Evolutionary conservation across 1,139 yeast species (phyloP).

Genomic region (Eremothecium gossypii): DNA sequence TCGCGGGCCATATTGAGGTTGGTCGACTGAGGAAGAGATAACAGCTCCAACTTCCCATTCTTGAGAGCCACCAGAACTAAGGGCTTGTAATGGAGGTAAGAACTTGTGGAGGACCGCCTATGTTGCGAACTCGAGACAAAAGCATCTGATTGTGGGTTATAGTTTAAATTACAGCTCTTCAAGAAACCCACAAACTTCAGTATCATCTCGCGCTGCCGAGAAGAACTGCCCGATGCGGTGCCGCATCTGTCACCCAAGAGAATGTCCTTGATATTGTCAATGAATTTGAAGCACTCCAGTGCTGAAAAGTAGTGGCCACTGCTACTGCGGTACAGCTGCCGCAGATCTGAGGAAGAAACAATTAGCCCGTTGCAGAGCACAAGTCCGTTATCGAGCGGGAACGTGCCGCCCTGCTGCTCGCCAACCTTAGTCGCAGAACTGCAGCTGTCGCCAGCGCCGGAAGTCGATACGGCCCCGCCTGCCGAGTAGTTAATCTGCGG

Average conservation of each 20-base stretch:
- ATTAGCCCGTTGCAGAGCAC: conserved; percentile 18
- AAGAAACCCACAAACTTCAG: conserved; percentile 17
- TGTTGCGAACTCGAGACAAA: conserved; percentile 11
- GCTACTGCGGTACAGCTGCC: conserved; percentile 20
- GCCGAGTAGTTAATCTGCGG: conserved; percentile 5
- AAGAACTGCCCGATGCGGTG: conserved; percentile 1
- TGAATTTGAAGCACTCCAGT: conserved; percentile 18
- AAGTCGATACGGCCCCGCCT: background rate
- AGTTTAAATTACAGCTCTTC: conserved; percentile 19
- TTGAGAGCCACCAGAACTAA: conserved; percentile 74
- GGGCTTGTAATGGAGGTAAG: conserved; percentile 31
- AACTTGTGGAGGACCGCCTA: conserved; percentile 13
- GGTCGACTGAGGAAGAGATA: conserved; percentile 51
- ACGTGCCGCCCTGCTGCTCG: conserved; percentile 10
- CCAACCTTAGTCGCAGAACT: conserved; percentile 1
- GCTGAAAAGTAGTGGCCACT: conserved; percentile 27
- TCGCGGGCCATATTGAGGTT: conserved; percentile 50
- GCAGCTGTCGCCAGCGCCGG: background rate
- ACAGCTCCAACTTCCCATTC: conserved; percentile 78
- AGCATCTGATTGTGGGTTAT: conserved; percentile 12
- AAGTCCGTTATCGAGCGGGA: conserved; percentile 22
- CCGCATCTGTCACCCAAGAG: conserved; percentile 9
- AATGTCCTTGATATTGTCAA: conserved; percentile 19
- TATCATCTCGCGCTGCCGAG: conserved; percentile 3
- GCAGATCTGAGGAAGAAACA: conserved; percentile 20